Evolutionary conservation across 2,329 filamentous ascomycete species (phyloP).

Genomic region (Graphium sp.): DNA sequence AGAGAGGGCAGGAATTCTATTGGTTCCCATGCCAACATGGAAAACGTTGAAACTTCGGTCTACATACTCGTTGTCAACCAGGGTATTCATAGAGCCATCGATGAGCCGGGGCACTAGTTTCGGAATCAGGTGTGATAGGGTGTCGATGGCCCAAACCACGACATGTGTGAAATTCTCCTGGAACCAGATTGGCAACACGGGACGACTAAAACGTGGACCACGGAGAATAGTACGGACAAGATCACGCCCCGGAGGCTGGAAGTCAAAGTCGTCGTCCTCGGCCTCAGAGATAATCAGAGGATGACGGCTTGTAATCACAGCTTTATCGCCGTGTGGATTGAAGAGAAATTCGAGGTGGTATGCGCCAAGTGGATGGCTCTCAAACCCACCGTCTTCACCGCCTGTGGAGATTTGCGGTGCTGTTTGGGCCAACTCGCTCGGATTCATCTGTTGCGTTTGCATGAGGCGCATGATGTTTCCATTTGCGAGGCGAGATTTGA

Average conservation of each 20-base stretch:
- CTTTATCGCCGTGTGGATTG: constrained; percentile 3
- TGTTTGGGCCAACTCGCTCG: constrained; percentile 1
- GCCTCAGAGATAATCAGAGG: constrained; percentile 1
- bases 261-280: constrained; percentile 2
- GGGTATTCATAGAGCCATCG: constrained; percentile 1
- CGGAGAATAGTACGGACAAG: constrained; percentile 3
- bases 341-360: constrained; percentile 4
- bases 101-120: constrained; percentile 1
- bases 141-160: constrained; percentile 1
- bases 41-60: constrained; percentile 5
- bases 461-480: constrained; percentile 2
- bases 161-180: constrained; percentile 3
- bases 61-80: constrained; percentile 2
- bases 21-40: constrained; percentile 3
- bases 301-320: constrained; percentile 2
- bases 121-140: constrained; percentile 1
- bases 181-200: constrained; percentile 2
- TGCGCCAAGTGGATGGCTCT: constrained; percentile 1
- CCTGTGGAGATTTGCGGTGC: not conserved
- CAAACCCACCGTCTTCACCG: constrained; percentile 3
- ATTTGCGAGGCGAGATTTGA: constrained; percentile 1
- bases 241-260: constrained; percentile 3
- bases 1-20: constrained; percentile 2
- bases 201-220: constrained; percentile 3
- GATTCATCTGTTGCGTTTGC: not conserved